Conservation (phyloP, 2,329 filamentous ascomycete genomes). For the Triangularia setosa region DNA sequence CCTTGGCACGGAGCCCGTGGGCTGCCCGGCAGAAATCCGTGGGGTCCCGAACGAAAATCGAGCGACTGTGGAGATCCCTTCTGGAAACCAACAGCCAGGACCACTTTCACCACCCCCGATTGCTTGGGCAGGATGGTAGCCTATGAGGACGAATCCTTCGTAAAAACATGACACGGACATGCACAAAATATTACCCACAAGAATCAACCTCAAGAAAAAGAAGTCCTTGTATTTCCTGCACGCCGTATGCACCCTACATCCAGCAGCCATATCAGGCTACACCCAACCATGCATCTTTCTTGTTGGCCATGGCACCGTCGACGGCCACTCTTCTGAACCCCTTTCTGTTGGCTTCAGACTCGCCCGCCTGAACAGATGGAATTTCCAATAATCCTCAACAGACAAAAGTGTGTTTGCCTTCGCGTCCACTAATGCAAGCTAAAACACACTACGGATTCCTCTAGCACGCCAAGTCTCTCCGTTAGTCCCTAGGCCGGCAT, state of each 20-base stretch:
- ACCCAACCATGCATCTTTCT: too few relatives aligned
- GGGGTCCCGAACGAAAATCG: background rate
- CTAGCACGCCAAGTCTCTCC: background rate
- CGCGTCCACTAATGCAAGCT: background rate
- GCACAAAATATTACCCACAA: background rate
- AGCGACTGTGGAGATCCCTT: background rate
- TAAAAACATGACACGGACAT: background rate
- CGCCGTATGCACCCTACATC: too few relatives aligned
- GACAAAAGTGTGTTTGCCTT: background rate
- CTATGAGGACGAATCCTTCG: background rate
- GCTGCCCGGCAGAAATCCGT: background rate
- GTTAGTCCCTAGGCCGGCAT: background rate
- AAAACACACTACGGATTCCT: background rate
- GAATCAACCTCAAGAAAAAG: too few relatives aligned
- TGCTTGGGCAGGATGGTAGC: background rate
- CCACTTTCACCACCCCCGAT: background rate
- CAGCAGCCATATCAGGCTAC: too few relatives aligned
- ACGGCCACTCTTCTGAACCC: background rate
- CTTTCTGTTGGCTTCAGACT: background rate
- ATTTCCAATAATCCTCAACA: background rate
- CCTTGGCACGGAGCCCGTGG: background rate
- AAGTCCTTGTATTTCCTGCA: too few relatives aligned
- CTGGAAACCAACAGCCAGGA: background rate
- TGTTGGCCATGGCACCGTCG: too few relatives aligned
- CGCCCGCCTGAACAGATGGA: background rate